phyloP scores from a whole-genome alignment of 2,329 filamentous ascomycete genomes.

The Colletotrichum phormii region DNA sequence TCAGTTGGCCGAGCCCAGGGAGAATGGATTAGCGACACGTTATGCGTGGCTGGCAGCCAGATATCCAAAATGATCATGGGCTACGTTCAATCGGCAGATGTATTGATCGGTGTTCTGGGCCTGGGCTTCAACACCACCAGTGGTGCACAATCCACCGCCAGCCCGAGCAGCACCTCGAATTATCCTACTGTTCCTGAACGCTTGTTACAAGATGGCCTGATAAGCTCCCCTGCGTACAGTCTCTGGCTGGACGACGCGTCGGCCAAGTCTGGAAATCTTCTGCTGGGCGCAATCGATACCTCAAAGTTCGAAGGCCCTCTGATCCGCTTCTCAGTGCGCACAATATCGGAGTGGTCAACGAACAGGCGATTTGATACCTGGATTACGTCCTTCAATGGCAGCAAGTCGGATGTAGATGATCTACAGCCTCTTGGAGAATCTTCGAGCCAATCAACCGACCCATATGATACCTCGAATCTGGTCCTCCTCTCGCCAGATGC shows the following conservation, averaged over 20 bases:
- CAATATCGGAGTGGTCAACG: neutral
- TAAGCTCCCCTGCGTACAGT: constrained; percentile 74
- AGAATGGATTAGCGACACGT: constrained; percentile 55
- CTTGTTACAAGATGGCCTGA: constrained; percentile 70
- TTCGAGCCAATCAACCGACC: neutral
- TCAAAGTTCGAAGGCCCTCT: constrained; percentile 41
- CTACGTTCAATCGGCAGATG: constrained; percentile 59
- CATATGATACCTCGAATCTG: neutral
- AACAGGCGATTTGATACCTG: constrained; percentile 2
- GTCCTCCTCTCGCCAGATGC: constrained; percentile 13
- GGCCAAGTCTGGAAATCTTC: constrained; percentile 12
- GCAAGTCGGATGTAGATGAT: neutral
- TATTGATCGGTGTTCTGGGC: constrained; percentile 69
- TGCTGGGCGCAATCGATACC: constrained; percentile 34
- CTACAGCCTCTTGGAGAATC: neutral
- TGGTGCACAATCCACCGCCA: constrained; percentile 45
- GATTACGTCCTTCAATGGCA: constrained; percentile 23
- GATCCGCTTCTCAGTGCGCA: constrained; percentile 14
- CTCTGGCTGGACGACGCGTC: constrained; percentile 63
- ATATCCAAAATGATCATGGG: constrained; percentile 67
- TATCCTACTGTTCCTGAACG: constrained; percentile 73
- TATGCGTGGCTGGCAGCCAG: constrained; percentile 59
- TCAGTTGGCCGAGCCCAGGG: constrained; percentile 59
- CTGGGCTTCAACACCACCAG: constrained; percentile 67
- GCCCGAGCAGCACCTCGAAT: constrained; percentile 23